Evolutionary conservation across 1,139 yeast species (phyloP).

Genomic region (Scheffersomyces quercinus): DNA sequence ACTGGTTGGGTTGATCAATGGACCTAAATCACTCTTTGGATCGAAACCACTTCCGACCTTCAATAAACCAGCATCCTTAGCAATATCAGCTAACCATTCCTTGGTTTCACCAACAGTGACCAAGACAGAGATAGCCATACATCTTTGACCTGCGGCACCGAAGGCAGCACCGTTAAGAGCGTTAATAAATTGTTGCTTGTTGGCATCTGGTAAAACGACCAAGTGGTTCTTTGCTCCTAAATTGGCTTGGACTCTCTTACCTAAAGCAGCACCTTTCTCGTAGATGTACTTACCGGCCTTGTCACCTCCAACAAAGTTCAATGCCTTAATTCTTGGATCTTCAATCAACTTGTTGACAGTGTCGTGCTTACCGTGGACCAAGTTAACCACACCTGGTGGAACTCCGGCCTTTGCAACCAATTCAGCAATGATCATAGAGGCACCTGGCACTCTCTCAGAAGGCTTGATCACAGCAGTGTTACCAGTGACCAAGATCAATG

Average conservation of each 20-base stretch:
- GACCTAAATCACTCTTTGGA: constrained; percentile 64
- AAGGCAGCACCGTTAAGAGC: constrained; percentile 77
- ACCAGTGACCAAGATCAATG: constrained; percentile 74
- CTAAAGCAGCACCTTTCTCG: constrained; percentile 65
- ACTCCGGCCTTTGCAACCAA: constrained; percentile 75
- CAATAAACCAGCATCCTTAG: constrained; percentile 57
- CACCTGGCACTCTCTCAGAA: constrained; percentile 78
- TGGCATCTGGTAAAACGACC: constrained; percentile 72
- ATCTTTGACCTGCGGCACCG: constrained; percentile 86
- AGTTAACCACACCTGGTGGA: constrained; percentile 73
- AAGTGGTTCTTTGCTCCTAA: constrained; percentile 80
- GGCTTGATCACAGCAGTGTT: constrained; percentile 78
- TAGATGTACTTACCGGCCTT: constrained; percentile 76
- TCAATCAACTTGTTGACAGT: constrained; percentile 74
- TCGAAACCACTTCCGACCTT: constrained; percentile 71
- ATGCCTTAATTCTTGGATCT: constrained; percentile 76
- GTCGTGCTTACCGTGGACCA: constrained; percentile 75
- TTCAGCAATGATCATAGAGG: constrained; percentile 75
- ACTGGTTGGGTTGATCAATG: constrained; percentile 64
- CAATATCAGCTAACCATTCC: constrained; percentile 64
- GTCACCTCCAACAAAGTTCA: constrained; percentile 78
- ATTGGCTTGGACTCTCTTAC: constrained; percentile 78
- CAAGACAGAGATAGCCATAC: constrained; percentile 78
- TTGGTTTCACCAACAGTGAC: constrained; percentile 74
- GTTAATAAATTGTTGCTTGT: constrained; percentile 63